Conservation (phyloP, 2,329 filamentous ascomycete genomes). For the Aspergillus sp. region DNA sequence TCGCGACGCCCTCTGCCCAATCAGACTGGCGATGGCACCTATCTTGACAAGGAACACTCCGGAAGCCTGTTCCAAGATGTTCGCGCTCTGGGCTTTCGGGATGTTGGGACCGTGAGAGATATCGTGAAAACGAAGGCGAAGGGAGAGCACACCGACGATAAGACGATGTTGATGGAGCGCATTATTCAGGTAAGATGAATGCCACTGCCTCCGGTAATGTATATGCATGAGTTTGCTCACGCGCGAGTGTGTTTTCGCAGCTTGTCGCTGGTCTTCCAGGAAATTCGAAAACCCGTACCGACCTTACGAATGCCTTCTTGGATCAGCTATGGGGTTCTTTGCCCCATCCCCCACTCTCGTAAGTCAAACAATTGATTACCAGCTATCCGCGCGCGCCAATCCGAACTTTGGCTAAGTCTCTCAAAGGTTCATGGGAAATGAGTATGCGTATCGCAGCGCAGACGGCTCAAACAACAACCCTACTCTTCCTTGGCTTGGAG, state of each 20-base stretch:
- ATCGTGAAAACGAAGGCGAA: constrained; percentile 63
- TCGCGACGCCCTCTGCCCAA: constrained; percentile 63
- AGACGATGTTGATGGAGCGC: constrained; percentile 74
- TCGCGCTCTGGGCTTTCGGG: constrained; percentile 55
- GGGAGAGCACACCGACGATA: constrained; percentile 68
- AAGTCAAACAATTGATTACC: constrained; percentile 28
- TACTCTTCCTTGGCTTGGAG: constrained; percentile 63
- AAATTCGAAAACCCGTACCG: constrained; percentile 59
- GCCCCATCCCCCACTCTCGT: constrained; percentile 70
- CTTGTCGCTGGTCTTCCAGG: constrained; percentile 65
- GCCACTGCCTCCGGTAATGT: background rate
- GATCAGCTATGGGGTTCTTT: constrained; percentile 69
- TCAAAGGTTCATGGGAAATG: constrained; percentile 46
- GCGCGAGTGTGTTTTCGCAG: constrained; percentile 28
- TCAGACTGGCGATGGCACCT: constrained; percentile 63
- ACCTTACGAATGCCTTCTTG: constrained; percentile 68
- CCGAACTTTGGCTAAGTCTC: constrained; percentile 10
- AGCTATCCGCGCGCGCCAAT: background rate
- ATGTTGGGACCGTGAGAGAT: constrained; percentile 62
- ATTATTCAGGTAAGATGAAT: constrained; percentile 55
- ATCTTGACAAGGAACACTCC: constrained; percentile 51
- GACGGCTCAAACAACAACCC: constrained; percentile 74
- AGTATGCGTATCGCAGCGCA: constrained; percentile 65
- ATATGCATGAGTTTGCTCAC: background rate
- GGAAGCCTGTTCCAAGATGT: constrained; percentile 59